These are phyloP conservation scores for Aciculosporium take DNA, from an alignment of 2,329 filamentous ascomycete species.

Conservation along the genomic window DNA sequence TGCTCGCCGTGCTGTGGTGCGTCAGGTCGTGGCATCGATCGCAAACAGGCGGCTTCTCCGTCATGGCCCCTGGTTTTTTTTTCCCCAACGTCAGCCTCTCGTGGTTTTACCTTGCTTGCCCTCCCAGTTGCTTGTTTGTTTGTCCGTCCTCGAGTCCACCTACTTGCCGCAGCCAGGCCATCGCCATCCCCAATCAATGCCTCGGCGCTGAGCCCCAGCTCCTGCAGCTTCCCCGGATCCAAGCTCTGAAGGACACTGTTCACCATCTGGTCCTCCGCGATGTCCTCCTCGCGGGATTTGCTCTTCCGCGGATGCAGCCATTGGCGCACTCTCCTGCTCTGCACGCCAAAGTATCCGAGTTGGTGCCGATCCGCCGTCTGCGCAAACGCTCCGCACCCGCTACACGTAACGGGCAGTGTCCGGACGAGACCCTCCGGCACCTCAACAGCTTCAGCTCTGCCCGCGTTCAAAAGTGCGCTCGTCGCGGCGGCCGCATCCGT, in stretches of 20 bases:
- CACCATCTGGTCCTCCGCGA: constrained; percentile 32
- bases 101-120: no score
- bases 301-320: constrained; percentile 23
- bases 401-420: constrained; percentile 41
- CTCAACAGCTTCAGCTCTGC: neutral
- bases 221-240: constrained; percentile 26
- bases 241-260: constrained; percentile 29
- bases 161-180: neutral
- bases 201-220: constrained; percentile 31
- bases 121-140: neutral
- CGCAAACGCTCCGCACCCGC: constrained; percentile 50
- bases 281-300: constrained; percentile 8
- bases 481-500: constrained; percentile 9
- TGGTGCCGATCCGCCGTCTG: constrained; percentile 37
- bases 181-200: constrained; percentile 16
- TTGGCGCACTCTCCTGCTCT: constrained; percentile 34
- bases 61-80: neutral
- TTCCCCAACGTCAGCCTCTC: neutral
- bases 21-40: constrained; percentile 74
- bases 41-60: constrained; percentile 48
- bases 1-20: constrained; percentile 53
- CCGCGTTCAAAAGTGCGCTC: neutral
- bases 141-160: neutral
- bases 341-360: constrained; percentile 42
- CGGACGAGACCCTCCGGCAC: constrained; percentile 5